Evolutionary conservation across 2,329 filamentous ascomycete species (phyloP), one percentile per base, ranked within the genome.

Genomic region (Colletotrichum brevisporum): DNA sequence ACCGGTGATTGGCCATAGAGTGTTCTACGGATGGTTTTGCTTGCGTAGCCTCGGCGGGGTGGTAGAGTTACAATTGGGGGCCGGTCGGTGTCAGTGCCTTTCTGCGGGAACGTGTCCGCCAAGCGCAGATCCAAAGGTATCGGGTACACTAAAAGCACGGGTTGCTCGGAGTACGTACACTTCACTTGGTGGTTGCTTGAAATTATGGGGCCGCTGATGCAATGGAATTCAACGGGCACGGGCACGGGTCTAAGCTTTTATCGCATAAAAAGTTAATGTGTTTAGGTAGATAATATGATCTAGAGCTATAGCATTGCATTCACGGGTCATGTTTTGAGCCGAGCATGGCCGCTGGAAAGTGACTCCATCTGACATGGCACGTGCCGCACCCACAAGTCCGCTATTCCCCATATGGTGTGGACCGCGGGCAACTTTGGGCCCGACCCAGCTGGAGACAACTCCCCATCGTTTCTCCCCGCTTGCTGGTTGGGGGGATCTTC

Each of bases 21-120:
- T 18, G 67, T 61, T 56, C 55, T 31, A 61, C 66, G 16, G 57
- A 31, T n/a, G 43, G 64, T 36, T 57, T 58, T 67, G 45, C 43
- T 59, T 69, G 67, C 62, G 63, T 47, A 57, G 67, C 63, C 67
- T 66, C 45, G 55, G 67, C 62, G 67, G 67, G 67, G 67, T 66
- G 62, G 66, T 69, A 69, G 67, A 61, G 62, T n/a, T 56, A 69
- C 67, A 67, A 61, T 9, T 16, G 55, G 51, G 18, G 16, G 43
- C 24, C 26, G 56, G 62, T 36, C 15, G 18, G 9, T 45, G 43
- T 56, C 39, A 47, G 62, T 52, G 48, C 50, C 26, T 41, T 26
- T 39, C 45, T 43, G 56, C 31, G 36, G 45, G 47, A 41, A 47
- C 12, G 31, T 13, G 43, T 36, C 31, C 50, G 55, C 66, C 55